Conservation (phyloP, 768 basidiomycete species). For the Amanita pallidorosea region DNA sequence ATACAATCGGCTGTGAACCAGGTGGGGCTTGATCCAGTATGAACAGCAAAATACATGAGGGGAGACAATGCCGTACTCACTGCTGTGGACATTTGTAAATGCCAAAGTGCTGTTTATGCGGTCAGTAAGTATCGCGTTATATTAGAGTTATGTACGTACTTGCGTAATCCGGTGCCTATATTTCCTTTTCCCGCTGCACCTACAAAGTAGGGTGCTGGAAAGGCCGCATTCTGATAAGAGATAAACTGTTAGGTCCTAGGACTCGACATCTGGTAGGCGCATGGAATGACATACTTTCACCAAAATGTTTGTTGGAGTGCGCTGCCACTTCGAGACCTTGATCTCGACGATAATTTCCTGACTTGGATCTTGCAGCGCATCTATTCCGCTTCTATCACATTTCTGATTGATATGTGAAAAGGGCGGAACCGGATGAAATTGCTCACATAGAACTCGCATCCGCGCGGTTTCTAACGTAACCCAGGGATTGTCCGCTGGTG, state of each 20-base stretch:
- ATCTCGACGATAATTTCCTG: background rate
- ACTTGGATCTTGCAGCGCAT: background rate
- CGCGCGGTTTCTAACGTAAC: conserved; percentile 18
- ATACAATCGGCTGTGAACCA: conserved; percentile 19
- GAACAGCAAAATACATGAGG: background rate
- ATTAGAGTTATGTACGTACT: background rate
- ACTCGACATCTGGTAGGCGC: background rate
- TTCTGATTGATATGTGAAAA: background rate
- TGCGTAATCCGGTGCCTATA: background rate
- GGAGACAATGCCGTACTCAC: conserved; percentile 13
- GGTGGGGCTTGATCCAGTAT: conserved; percentile 17
- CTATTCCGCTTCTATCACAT: conserved; percentile 22
- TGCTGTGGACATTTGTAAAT: conserved; percentile 25
- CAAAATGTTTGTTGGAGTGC: background rate
- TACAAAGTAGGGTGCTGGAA: conserved; percentile 25
- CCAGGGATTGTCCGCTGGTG: conserved; percentile 18
- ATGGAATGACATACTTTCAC: background rate
- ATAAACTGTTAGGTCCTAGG: background rate
- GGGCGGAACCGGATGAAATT: background rate
- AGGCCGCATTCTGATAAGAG: conserved; percentile 23
- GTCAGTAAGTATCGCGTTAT: background rate
- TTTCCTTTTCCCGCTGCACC: conserved; percentile 20
- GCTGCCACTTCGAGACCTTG: background rate
- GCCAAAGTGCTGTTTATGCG: conserved; percentile 17
- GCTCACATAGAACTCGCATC: conserved; percentile 15